Evolutionary conservation across 208 protist genomes (phyloP).

Genomic region (Porcisia deanei): DNA sequence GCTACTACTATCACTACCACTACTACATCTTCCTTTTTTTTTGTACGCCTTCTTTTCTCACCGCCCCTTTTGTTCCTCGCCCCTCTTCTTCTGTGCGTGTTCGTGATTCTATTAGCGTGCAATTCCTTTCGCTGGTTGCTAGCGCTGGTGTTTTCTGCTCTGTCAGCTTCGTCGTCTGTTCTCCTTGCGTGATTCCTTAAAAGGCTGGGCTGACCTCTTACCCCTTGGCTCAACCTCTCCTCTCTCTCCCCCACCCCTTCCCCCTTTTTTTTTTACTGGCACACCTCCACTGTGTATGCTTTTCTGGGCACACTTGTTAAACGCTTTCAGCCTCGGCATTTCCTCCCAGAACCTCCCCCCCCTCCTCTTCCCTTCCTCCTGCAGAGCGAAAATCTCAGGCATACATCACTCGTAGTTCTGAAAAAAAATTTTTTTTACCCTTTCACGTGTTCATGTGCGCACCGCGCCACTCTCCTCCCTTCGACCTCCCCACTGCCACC

Average conservation of each 20-base stretch:
- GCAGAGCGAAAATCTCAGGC: neutral
- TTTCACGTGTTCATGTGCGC: neutral
- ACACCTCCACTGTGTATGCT: neutral
- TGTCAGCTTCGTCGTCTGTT: neutral
- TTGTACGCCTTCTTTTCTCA: neutral
- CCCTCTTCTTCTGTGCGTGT: neutral
- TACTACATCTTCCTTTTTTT: neutral
- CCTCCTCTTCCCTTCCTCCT: neutral
- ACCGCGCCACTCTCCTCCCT: neutral
- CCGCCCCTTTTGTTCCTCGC: neutral
- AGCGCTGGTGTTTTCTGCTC: neutral
- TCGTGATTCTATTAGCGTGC: neutral
- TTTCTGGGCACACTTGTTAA: neutral
- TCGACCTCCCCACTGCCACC: neutral
- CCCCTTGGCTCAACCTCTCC: neutral
- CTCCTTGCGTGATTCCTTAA: neutral
- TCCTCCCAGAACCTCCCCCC: neutral
- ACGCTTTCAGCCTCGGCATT: neutral
- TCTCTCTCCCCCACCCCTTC: neutral
- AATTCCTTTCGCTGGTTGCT: neutral
- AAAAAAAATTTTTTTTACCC: neutral
- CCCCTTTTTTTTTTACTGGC: neutral
- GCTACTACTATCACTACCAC: slow-evolving; percentile 6
- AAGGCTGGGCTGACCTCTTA: neutral
- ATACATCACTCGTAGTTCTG: neutral